These are phyloP conservation scores for Pythium volutum DNA, from an alignment of 352 stramenopile species.

Conservation along the genomic window DNA sequence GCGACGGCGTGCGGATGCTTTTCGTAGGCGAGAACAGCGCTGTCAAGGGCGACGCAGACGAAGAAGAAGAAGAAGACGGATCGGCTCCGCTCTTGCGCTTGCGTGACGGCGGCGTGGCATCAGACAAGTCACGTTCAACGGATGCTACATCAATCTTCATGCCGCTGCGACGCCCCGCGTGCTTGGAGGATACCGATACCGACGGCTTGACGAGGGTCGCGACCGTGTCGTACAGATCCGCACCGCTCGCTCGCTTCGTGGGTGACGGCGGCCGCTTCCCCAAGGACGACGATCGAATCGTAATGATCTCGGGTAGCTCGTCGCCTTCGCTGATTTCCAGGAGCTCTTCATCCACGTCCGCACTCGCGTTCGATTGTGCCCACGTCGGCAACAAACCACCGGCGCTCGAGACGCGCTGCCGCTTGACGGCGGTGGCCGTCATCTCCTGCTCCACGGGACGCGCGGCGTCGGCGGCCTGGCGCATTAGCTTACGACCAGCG, in stretches of 20 bases:
- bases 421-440: constrained; percentile 8
- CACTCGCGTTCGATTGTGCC: background rate
- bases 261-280: constrained; percentile 10
- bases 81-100: constrained; percentile 25
- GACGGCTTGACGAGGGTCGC: constrained; percentile 10
- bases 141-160: constrained; percentile 22
- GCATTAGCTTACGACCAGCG: background rate
- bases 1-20: constrained; percentile 23
- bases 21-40: constrained; percentile 17
- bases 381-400: constrained; percentile 1
- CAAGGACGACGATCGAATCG: constrained; percentile 8
- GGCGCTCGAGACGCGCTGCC: constrained; percentile 3
- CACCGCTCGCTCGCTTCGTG: constrained; percentile 1
- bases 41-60: background rate
- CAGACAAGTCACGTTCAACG: constrained; percentile 7
- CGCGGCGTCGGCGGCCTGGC: background rate
- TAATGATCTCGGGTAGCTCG: constrained; percentile 9
- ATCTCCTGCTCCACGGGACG: background rate
- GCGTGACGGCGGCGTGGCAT: background rate
- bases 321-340: constrained; percentile 7
- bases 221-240: background rate
- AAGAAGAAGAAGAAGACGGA: background rate
- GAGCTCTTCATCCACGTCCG: constrained; percentile 1
- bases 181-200: background rate
- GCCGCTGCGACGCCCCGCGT: constrained; percentile 1